Evolutionary conservation across 805 yeast genomes (phyloP).

Genomic region (Kodamaea kaohsiungensis): DNA sequence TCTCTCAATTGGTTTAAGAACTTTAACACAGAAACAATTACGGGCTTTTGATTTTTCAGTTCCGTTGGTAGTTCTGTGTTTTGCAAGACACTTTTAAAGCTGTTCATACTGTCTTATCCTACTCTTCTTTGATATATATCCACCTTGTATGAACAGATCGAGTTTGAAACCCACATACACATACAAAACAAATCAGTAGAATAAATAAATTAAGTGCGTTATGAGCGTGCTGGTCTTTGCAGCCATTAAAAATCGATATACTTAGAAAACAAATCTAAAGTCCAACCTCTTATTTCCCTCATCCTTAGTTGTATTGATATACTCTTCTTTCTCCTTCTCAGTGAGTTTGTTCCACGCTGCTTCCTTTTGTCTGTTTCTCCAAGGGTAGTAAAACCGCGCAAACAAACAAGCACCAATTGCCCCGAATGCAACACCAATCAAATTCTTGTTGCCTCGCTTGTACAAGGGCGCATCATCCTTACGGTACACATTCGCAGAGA

Average conservation of each 20-base stretch:
- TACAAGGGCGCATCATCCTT: slow-evolving; percentile 61
- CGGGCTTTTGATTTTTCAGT: too few relatives aligned
- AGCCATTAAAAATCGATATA: not conserved
- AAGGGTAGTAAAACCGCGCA: slow-evolving; percentile 41
- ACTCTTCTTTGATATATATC: too few relatives aligned
- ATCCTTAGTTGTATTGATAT: slow-evolving; percentile 48
- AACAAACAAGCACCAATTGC: slow-evolving; percentile 30
- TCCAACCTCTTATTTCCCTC: slow-evolving; percentile 62
- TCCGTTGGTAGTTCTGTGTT: too few relatives aligned
- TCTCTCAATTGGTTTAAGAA: too few relatives aligned
- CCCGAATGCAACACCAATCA: slow-evolving; percentile 41
- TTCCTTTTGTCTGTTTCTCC: slow-evolving; percentile 47
- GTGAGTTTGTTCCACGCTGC: slow-evolving; percentile 52
- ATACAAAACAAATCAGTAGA: not conserved
- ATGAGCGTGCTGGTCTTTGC: not conserved
- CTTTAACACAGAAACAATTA: too few relatives aligned
- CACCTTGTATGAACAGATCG: too few relatives aligned
- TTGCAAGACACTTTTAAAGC: too few relatives aligned
- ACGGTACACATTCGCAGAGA: slow-evolving; percentile 58
- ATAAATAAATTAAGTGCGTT: not conserved
- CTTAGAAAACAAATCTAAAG: slow-evolving; percentile 34
- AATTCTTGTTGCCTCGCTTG: slow-evolving; percentile 52
- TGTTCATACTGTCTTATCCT: too few relatives aligned
- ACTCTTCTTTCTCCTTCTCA: slow-evolving; percentile 50
- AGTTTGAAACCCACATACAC: too few relatives aligned